These are phyloP conservation scores for Fusarium aywerte DNA, from an alignment of 2,329 filamentous ascomycete genomes.

Conservation along the genomic window DNA sequence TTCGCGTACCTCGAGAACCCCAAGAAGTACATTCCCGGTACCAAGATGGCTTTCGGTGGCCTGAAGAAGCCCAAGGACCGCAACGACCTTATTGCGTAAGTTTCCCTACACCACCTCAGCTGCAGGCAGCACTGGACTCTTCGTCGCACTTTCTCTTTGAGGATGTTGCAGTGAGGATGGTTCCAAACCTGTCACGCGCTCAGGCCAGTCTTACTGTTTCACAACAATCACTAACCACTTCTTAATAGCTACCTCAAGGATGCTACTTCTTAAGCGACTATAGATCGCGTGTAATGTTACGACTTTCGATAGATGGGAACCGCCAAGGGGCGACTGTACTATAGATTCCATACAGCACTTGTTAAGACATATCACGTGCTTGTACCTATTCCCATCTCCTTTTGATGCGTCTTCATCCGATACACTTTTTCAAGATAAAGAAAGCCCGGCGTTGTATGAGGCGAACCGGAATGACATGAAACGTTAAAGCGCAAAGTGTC, in stretches of 20 bases:
- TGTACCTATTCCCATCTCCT: slow-evolving; percentile 51
- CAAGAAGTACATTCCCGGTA: slow-evolving; percentile 99
- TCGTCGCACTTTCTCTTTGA: neutral
- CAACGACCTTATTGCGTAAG: slow-evolving; percentile 97
- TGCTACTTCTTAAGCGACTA: slow-evolving; percentile 70
- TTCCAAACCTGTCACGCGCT: neutral
- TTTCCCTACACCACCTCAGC: slow-evolving; percentile 41
- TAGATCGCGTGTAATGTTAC: slow-evolving; percentile 51
- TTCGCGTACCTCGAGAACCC: slow-evolving; percentile 99
- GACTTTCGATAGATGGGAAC: slow-evolving; percentile 52
- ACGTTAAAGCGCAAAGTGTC: slow-evolving; percentile 13
- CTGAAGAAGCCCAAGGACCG: slow-evolving; percentile 99
- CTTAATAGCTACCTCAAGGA: slow-evolving; percentile 72
- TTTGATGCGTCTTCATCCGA: slow-evolving; percentile 45
- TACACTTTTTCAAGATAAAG: slow-evolving; percentile 23
- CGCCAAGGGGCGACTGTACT: slow-evolving; percentile 51
- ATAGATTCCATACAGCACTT: slow-evolving; percentile 52
- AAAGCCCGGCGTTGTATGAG: slow-evolving; percentile 41
- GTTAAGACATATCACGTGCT: slow-evolving; percentile 48
- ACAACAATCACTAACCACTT: slow-evolving; percentile 40
- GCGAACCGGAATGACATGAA: slow-evolving; percentile 27
- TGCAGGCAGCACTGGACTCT: neutral
- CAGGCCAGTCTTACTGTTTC: neutral
- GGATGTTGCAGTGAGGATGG: neutral
- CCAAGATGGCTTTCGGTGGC: slow-evolving; percentile 99